Percentiles rank a stretch among this genome's conserved stretches.
Conservation (phyloP, 1,284 basidiomycete species). For the Boletus albobrunnescens region DNA sequence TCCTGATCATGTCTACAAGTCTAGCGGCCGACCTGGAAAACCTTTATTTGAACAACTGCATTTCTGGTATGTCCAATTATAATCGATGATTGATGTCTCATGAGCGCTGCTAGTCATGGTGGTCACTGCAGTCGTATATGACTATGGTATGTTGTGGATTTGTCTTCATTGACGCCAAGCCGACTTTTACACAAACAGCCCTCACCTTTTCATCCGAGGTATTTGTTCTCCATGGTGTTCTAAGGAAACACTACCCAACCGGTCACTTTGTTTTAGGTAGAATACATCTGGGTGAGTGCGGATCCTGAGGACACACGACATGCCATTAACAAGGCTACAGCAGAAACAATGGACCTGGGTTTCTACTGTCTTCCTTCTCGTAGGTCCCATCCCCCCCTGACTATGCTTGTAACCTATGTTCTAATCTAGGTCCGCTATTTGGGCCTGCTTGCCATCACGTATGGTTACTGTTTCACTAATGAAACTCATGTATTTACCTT, state of each 20-base stretch:
- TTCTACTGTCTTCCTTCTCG: constrained; percentile 5
- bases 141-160: constrained; percentile 5
- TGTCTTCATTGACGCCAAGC: neutral
- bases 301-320: neutral
- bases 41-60: constrained; percentile 10
- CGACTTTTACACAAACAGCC: neutral
- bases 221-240: neutral
- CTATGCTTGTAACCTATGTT: neutral
- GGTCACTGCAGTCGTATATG: constrained; percentile 1
- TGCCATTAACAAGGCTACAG: neutral
- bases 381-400: neutral
- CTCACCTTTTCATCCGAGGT: constrained; percentile 9
- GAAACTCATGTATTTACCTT: neutral
- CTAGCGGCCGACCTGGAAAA: neutral
- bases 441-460: neutral
- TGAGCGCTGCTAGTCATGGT: neutral
- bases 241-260: neutral
- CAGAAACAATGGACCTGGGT: constrained; percentile 10
- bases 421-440: constrained; percentile 5
- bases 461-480: neutral
- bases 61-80: constrained; percentile 5
- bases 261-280: constrained; percentile 1
- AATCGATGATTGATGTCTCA: neutral
- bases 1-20: constrained; percentile 4
- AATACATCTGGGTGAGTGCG: constrained; percentile 7